Percentiles rank a stretch among this genome's conserved stretches.
Conservation (phyloP, 352 stramenopile genomes). For the Salisapilia sapeloensis region DNA sequence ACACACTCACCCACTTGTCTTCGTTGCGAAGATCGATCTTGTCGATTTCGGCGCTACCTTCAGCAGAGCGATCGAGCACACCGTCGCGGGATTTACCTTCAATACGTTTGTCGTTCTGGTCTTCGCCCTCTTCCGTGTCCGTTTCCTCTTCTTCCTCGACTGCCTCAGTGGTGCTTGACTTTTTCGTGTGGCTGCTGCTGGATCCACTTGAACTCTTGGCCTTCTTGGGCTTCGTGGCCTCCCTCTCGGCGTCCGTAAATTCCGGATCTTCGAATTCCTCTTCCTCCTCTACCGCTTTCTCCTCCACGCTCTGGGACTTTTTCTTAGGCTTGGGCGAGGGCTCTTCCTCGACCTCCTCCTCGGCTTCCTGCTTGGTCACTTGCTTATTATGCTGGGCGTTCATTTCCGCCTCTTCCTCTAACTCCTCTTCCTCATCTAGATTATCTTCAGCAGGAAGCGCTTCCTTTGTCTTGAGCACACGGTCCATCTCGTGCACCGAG, state of each 20-base stretch:
- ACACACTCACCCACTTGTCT: constrained; percentile 65
- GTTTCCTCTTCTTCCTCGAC: constrained; percentile 5
- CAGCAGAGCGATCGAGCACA: constrained; percentile 58
- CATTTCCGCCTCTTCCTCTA: background rate
- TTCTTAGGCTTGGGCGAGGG: background rate
- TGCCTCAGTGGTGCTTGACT: constrained; percentile 2
- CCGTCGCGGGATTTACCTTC: constrained; percentile 55
- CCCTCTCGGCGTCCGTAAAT: background rate
- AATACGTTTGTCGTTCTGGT: constrained; percentile 33
- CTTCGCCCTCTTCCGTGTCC: constrained; percentile 5
- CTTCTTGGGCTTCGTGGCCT: background rate
- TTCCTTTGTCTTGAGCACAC: constrained; percentile 9
- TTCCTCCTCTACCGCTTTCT: constrained; percentile 1
- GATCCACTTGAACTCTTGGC: background rate
- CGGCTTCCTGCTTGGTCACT: constrained; percentile 7
- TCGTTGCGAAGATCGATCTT: constrained; percentile 66
- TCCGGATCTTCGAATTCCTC: background rate
- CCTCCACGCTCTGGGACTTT: background rate
- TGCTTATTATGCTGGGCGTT: constrained; percentile 1
- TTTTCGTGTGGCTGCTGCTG: no score
- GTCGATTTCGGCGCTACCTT: constrained; percentile 65
- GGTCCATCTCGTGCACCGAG: constrained; percentile 13
- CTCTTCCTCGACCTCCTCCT: constrained; percentile 3
- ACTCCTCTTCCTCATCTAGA: constrained; percentile 3
- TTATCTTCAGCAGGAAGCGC: background rate